Evolutionary conservation across 495 filamentous ascomycete species (phyloP).

Genomic region (Lophiotrema nucula): DNA sequence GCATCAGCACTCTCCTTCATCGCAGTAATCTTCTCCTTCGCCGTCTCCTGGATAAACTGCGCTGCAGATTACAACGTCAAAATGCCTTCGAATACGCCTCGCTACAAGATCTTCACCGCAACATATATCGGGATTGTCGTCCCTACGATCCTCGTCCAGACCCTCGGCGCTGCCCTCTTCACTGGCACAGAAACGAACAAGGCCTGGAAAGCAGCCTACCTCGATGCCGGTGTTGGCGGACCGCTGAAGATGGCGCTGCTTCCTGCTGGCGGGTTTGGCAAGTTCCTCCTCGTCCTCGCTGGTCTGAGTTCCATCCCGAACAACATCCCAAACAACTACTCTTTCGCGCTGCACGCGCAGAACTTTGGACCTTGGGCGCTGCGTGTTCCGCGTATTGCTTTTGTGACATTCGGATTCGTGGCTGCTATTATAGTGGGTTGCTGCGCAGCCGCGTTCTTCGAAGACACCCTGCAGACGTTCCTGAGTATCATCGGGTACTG

Average conservation of each 20-base stretch:
- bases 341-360: constrained; percentile 35
- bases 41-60: constrained; percentile 31
- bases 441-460: constrained; percentile 26
- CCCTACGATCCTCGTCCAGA: constrained; percentile 27
- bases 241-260: constrained; percentile 22
- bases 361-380: constrained; percentile 43
- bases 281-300: constrained; percentile 44
- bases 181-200: constrained; percentile 15
- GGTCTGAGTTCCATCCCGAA: constrained; percentile 42
- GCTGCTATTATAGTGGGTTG: constrained; percentile 27
- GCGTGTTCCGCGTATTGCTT: constrained; percentile 37
- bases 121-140: constrained; percentile 26
- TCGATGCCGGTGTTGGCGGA: constrained; percentile 19
- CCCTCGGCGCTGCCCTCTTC: constrained; percentile 23
- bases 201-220: constrained; percentile 20
- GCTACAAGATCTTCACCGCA: constrained; percentile 27
- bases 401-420: constrained; percentile 30
- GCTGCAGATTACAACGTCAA: constrained; percentile 31
- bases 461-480: constrained; percentile 29
- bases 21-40: constrained; percentile 30
- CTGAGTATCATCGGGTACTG: constrained; percentile 28
- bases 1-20: constrained; percentile 29
- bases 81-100: constrained; percentile 25
- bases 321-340: constrained; percentile 34
- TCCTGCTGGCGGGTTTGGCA: constrained; percentile 42